Conservation (phyloP, 2,329 filamentous ascomycete species). For the Sclerotinia glacialis region DNA sequence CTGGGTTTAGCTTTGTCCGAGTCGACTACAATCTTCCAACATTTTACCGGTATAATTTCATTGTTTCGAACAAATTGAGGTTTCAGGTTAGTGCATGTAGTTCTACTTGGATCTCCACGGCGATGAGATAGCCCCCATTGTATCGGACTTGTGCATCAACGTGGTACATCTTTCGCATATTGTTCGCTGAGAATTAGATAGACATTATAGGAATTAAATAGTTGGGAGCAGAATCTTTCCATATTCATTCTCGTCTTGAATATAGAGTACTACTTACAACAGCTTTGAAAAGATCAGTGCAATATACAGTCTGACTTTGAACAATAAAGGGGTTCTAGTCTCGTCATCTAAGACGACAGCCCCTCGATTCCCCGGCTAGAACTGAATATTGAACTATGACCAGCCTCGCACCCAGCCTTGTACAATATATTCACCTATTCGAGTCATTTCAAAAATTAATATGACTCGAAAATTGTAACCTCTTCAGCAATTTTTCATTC, state of each 20-base stretch:
- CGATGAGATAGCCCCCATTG: too few relatives aligned
- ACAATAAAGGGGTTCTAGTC: too few relatives aligned
- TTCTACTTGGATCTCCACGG: too few relatives aligned
- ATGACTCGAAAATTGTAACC: not conserved
- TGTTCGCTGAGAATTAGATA: too few relatives aligned
- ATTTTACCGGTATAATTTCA: not conserved
- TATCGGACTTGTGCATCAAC: too few relatives aligned
- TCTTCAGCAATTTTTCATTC: not conserved
- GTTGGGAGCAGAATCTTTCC: not conserved
- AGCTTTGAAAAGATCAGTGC: not conserved
- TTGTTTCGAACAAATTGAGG: not conserved
- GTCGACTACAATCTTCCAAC: not conserved
- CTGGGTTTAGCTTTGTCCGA: not conserved
- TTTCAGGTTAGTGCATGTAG: not conserved
- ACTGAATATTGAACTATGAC: not conserved
- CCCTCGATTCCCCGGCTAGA: not conserved
- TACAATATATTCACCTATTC: not conserved
- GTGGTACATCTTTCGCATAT: too few relatives aligned
- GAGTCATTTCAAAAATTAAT: not conserved
- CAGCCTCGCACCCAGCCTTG: not conserved
- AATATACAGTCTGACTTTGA: too few relatives aligned
- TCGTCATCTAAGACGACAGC: not conserved
- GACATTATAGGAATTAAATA: not conserved
- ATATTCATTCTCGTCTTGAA: not conserved
- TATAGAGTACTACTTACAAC: not conserved